Percentiles rank a stretch among this genome's conserved stretches.
Evolutionary conservation across 192 early-diverging fungal species (phyloP).

Genomic region (Pilaira anomala): DNA sequence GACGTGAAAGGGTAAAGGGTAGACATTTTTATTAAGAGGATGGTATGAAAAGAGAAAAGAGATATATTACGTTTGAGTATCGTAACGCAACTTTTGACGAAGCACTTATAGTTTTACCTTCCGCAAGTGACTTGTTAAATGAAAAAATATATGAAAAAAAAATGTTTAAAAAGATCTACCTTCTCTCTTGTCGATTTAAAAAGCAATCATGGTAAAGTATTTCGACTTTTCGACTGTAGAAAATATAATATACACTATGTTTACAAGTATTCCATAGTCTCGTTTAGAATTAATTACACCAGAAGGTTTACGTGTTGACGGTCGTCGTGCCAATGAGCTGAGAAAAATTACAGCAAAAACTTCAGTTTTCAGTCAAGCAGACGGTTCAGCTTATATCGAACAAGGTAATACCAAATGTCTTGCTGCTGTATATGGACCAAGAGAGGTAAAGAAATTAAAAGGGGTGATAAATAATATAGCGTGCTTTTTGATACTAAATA

Average conservation of each 20-base stretch:
- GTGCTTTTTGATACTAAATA: no score
- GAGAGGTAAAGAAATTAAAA: constrained; percentile 55
- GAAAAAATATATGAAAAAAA: neutral
- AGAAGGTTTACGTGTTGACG: constrained; percentile 81
- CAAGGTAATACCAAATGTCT: constrained; percentile 95
- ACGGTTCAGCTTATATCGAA: constrained; percentile 93
- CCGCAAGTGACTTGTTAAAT: neutral
- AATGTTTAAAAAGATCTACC: no score
- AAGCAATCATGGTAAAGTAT: no score
- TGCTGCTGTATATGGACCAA: constrained; percentile 89
- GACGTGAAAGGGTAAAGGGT: no score
- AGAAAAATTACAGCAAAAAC: constrained; percentile 79
- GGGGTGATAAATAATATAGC: neutral
- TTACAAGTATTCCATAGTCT: neutral
- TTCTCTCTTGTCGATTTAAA: no score
- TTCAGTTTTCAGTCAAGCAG: constrained; percentile 75
- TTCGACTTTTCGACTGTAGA: no score
- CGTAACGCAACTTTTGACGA: no score
- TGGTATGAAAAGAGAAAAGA: no score
- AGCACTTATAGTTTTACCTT: no score
- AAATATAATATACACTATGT: no score
- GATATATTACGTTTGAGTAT: no score
- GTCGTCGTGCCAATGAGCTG: constrained; percentile 85
- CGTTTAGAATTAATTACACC: neutral
- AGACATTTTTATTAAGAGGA: no score